Evolutionary conservation across 495 filamentous ascomycete species (phyloP).

Genomic region (Thozetella sp.): DNA sequence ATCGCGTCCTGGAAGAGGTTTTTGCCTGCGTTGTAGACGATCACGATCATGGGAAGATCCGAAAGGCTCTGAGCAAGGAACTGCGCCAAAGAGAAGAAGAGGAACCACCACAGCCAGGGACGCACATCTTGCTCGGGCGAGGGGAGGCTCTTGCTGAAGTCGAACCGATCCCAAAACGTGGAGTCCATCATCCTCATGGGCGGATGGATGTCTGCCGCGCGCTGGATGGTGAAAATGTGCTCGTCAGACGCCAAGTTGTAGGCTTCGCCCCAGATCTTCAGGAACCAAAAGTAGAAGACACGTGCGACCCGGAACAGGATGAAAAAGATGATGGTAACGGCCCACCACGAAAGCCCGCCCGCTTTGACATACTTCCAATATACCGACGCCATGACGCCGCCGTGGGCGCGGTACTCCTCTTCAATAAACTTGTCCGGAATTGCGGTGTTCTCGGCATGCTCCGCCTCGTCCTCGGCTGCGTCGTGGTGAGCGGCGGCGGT

Average conservation of each 20-base stretch:
- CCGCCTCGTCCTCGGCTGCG: slow-evolving; percentile 16
- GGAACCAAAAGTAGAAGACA: slow-evolving; percentile 73
- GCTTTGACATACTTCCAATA: slow-evolving; percentile 86
- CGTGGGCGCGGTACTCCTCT: slow-evolving; percentile 75
- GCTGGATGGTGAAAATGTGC: slow-evolving; percentile 4
- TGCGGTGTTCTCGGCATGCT: slow-evolving; percentile 33
- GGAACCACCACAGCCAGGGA: slow-evolving; percentile 74
- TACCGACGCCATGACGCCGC: slow-evolving; percentile 71
- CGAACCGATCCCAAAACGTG: slow-evolving; percentile 39
- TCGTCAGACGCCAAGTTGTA: slow-evolving; percentile 42
- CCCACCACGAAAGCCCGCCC: slow-evolving; percentile 74
- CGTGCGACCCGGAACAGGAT: slow-evolving; percentile 59
- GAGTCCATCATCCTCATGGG: neutral
- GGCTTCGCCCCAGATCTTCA: slow-evolving; percentile 83
- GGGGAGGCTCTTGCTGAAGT: slow-evolving; percentile 50
- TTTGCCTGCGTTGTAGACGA: slow-evolving; percentile 75
- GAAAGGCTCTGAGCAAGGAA: slow-evolving; percentile 54
- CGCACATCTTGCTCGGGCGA: slow-evolving; percentile 64
- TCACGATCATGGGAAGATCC: slow-evolving; percentile 64
- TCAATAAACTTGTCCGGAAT: slow-evolving; percentile 79
- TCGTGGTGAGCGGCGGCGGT: slow-evolving; percentile 8
- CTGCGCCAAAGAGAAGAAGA: slow-evolving; percentile 59
- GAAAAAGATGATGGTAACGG: slow-evolving; percentile 56
- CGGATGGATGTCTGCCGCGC: slow-evolving; percentile 11
- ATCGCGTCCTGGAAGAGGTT: slow-evolving; percentile 70